Evolutionary conservation across 176 grass and related monocot genomes (phyloP).

Genomic region (Carex cristatella): DNA sequence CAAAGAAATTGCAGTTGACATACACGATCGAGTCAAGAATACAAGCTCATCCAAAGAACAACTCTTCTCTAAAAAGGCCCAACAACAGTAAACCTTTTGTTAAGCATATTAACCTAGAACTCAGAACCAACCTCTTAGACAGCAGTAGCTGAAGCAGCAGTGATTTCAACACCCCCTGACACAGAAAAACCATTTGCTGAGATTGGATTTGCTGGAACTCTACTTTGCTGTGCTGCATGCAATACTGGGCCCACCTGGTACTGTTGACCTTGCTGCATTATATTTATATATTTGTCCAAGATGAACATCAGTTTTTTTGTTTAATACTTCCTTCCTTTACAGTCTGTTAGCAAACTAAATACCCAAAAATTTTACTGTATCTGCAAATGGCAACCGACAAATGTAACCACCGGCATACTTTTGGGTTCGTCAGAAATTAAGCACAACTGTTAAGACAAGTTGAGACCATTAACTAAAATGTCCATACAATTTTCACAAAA

Average conservation of each 20-base stretch:
- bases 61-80: neutral
- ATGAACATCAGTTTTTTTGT: neutral
- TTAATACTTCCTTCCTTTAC: neutral
- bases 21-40: neutral
- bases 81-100: neutral
- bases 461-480: neutral
- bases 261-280: conserved; percentile 89
- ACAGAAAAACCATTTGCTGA: conserved; percentile 25
- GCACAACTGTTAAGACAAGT: neutral
- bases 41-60: neutral
- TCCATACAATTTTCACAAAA: neutral
- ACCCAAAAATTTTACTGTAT: neutral
- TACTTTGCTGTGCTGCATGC: conserved; percentile 79
- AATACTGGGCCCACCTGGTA: conserved; percentile 87
- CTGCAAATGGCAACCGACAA: neutral
- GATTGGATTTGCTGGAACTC: conserved; percentile 14
- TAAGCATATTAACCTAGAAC: conserved; percentile 6
- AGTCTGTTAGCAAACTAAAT: neutral
- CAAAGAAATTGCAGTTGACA: neutral
- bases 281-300: conserved; percentile 25
- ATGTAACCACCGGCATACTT: neutral
- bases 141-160: conserved; percentile 33
- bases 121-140: conserved; percentile 23
- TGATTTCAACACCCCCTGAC: conserved; percentile 27
- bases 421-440: neutral